Evolutionary conservation across 2,329 filamentous ascomycete genomes (phyloP).

Genomic region (Ambrosiella xylebori): DNA sequence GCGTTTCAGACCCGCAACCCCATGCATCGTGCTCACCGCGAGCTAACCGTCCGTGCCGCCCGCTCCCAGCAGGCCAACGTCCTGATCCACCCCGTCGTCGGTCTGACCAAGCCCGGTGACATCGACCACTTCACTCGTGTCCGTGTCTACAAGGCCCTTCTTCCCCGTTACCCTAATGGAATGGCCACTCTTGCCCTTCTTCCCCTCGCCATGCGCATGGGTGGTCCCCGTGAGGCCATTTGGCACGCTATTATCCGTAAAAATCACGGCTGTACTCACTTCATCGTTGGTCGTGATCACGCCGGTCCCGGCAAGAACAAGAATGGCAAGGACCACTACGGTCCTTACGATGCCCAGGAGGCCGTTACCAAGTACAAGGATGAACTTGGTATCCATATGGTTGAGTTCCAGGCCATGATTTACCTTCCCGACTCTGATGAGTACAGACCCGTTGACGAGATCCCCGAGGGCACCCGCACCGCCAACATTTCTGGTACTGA

Average conservation of each 20-base stretch:
- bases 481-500: slow-evolving; percentile 78
- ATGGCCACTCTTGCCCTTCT: slow-evolving; percentile 95
- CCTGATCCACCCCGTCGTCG: slow-evolving; percentile 95
- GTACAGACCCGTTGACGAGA: slow-evolving; percentile 86
- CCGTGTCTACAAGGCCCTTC: slow-evolving; percentile 91
- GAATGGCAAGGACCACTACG: slow-evolving; percentile 92
- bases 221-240: slow-evolving; percentile 90
- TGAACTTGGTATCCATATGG: slow-evolving; percentile 96
- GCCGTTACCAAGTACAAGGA: slow-evolving; percentile 91
- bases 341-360: slow-evolving; percentile 91
- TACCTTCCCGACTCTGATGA: slow-evolving; percentile 95
- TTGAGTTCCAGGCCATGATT: slow-evolving; percentile 99
- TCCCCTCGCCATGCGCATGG: slow-evolving; percentile 97
- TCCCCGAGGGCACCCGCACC: slow-evolving; percentile 66
- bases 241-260: slow-evolving; percentile 99
- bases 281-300: slow-evolving; percentile 97
- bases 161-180: slow-evolving; percentile 94
- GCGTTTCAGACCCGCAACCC: slow-evolving; percentile 99
- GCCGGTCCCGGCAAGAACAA: slow-evolving; percentile 97
- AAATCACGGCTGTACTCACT: slow-evolving; percentile 97
- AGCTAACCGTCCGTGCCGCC: slow-evolving; percentile 91
- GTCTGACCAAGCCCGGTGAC: slow-evolving; percentile 95
- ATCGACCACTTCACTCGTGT: slow-evolving; percentile 99
- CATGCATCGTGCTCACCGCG: slow-evolving; percentile 97
- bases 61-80: slow-evolving; percentile 95